Conservation (phyloP, 1,284 basidiomycete species). For the Tilletia horrida region DNA sequence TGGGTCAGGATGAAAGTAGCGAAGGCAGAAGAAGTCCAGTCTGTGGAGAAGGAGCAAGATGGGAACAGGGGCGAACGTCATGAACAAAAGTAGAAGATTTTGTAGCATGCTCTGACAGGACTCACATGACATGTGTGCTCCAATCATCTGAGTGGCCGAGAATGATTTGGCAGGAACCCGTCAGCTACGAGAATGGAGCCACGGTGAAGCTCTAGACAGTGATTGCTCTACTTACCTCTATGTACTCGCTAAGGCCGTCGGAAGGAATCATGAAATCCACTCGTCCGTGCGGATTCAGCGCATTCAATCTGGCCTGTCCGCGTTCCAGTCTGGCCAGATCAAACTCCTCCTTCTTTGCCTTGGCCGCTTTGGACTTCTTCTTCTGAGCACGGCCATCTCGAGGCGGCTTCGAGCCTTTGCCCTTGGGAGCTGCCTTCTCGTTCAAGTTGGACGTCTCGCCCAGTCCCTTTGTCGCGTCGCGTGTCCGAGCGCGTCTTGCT, state of each 20-base stretch:
- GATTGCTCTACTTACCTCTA: neutral
- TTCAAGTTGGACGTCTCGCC: neutral
- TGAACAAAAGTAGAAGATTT: too few relatives aligned
- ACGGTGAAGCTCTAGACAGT: too few relatives aligned
- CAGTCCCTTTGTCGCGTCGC: neutral
- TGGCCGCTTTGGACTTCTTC: neutral
- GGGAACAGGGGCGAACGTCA: neutral
- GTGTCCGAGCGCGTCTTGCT: neutral
- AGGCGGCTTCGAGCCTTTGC: too few relatives aligned
- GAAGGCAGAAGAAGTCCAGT: slow-evolving; percentile 9
- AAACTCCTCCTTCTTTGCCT: slow-evolving; percentile 5
- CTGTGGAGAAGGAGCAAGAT: neutral
- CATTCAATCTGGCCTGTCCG: slow-evolving; percentile 13
- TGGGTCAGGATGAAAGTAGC: slow-evolving; percentile 1
- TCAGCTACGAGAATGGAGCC: too few relatives aligned
- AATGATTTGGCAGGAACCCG: too few relatives aligned
- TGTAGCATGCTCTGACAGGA: neutral
- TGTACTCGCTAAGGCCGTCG: neutral
- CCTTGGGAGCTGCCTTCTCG: slow-evolving; percentile 1
- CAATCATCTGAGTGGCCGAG: neutral
- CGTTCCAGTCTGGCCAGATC: slow-evolving; percentile 9
- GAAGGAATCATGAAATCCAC: slow-evolving; percentile 12
- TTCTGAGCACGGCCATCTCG: neutral
- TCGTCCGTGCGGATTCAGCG: slow-evolving; percentile 12
- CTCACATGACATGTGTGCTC: slow-evolving; percentile 13